Percentiles rank a stretch among this genome's conserved stretches.
Evolutionary conservation across 352 stramenopile genomes (phyloP).

Genomic region (Pythium apleroticum): DNA sequence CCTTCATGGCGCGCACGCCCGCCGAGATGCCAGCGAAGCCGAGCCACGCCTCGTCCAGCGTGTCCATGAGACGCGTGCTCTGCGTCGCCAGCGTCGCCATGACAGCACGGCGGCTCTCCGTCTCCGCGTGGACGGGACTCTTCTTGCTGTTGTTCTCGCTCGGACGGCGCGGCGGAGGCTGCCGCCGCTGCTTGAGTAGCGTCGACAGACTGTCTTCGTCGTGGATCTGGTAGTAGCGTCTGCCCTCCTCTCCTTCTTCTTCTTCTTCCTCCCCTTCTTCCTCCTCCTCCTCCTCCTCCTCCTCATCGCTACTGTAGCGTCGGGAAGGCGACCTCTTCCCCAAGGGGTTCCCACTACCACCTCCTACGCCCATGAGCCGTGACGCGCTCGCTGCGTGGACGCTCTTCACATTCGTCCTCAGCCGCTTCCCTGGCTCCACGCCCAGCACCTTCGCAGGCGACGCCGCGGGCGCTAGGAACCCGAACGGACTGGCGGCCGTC

Average conservation of each 20-base stretch:
- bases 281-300: constrained; percentile 7
- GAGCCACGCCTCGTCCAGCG: constrained; percentile 37
- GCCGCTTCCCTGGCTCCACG: background rate
- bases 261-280: constrained; percentile 9
- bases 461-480: background rate
- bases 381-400: constrained; percentile 17
- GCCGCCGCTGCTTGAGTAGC: constrained; percentile 26
- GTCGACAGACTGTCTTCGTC: constrained; percentile 32
- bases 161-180: background rate
- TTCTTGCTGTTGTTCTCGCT: background rate
- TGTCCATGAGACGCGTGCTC: constrained; percentile 30
- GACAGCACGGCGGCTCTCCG: background rate
- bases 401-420: background rate
- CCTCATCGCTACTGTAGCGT: background rate
- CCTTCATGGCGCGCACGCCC: constrained; percentile 27
- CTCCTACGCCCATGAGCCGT: constrained; percentile 6
- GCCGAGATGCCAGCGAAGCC: constrained; percentile 35
- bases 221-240: background rate
- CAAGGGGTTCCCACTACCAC: background rate
- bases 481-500: background rate
- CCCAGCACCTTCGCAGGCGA: background rate
- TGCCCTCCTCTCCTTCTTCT: constrained; percentile 4
- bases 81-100: constrained; percentile 17
- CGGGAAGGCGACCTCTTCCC: background rate
- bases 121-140: background rate